Conservation (phyloP, 257 asterid genomes). For the Phtheirospermum japonicum region DNA sequence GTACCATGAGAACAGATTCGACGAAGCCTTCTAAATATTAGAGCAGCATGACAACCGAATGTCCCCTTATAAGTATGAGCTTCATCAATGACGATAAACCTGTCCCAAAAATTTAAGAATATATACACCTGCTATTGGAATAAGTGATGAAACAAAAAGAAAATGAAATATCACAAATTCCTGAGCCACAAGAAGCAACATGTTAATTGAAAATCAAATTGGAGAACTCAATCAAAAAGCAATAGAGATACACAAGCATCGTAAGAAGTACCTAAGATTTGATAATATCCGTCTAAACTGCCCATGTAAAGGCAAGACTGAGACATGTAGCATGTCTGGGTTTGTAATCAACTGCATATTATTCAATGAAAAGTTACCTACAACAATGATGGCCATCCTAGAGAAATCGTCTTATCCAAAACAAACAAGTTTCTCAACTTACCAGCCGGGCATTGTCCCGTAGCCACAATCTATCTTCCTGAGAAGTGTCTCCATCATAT, state of each 20-base stretch:
- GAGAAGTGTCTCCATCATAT: slow-evolving; percentile 94
- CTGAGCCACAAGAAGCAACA: slow-evolving; percentile 18
- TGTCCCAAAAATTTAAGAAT: slow-evolving; percentile 30
- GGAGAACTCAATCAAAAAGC: slow-evolving; percentile 16
- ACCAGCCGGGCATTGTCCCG: slow-evolving; percentile 94
- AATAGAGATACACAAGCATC: slow-evolving; percentile 26
- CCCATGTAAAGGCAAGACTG: slow-evolving; percentile 82
- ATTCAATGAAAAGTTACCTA: slow-evolving; percentile 26
- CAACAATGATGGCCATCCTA: slow-evolving; percentile 21
- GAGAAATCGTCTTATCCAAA: slow-evolving; percentile 19
- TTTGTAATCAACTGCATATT: slow-evolving; percentile 84
- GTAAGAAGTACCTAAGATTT: slow-evolving; percentile 64
- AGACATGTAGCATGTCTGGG: slow-evolving; percentile 95
- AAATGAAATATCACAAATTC: slow-evolving; percentile 5
- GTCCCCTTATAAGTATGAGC: slow-evolving; percentile 92
- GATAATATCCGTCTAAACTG: slow-evolving; percentile 76
- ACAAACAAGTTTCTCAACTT: slow-evolving; percentile 33
- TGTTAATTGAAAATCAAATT: slow-evolving; percentile 13
- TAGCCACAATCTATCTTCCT: slow-evolving; percentile 72
- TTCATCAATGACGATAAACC: slow-evolving; percentile 86
- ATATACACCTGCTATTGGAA: slow-evolving; percentile 15
- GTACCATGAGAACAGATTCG: slow-evolving; percentile 91
- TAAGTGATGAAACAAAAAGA: slow-evolving; percentile 21
- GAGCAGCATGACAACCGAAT: slow-evolving; percentile 92
- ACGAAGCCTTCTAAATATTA: slow-evolving; percentile 85